These are phyloP conservation scores for Actinomucor elegans DNA, from an alignment of 371 early-diverging fungal species.

Conservation along the genomic window DNA sequence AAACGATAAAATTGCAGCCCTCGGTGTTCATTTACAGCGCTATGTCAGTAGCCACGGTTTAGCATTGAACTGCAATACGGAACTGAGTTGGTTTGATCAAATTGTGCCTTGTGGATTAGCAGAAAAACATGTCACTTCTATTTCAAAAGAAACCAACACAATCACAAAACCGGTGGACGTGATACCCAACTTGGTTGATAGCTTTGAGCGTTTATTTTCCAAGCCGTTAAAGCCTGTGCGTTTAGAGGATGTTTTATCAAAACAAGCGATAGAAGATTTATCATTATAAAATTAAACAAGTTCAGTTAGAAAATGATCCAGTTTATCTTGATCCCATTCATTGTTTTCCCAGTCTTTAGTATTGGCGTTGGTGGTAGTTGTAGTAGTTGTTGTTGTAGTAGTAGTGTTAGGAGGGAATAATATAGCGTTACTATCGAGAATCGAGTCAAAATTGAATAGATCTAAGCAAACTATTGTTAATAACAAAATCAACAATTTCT, in stretches of 20 bases:
- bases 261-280: not conserved
- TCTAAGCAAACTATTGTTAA: not conserved
- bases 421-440: constrained; percentile 8
- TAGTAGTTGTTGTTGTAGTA: not conserved
- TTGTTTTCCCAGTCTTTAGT: not conserved
- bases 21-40: constrained; percentile 84
- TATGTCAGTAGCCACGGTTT: constrained; percentile 94
- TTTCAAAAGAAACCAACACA: constrained; percentile 50
- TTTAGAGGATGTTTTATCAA: constrained; percentile 4
- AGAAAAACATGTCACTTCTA: constrained; percentile 78
- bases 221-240: constrained; percentile 24
- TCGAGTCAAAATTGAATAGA: constrained; percentile 11
- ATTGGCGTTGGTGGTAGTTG: not conserved
- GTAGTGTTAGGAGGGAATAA: constrained; percentile 4
- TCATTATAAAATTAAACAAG: constrained; percentile 1
- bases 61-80: constrained; percentile 89
- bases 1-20: constrained; percentile 75
- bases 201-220: constrained; percentile 30
- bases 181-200: constrained; percentile 24
- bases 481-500: not conserved
- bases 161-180: constrained; percentile 17
- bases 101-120: constrained; percentile 91
- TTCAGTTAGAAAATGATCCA: constrained; percentile 16
- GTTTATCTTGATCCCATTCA: constrained; percentile 22
- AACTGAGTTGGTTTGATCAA: constrained; percentile 82